phyloP scores from a whole-genome alignment of 1,284 basidiomycete genomes.

The Cutaneotrichosporon daszewskae region DNA sequence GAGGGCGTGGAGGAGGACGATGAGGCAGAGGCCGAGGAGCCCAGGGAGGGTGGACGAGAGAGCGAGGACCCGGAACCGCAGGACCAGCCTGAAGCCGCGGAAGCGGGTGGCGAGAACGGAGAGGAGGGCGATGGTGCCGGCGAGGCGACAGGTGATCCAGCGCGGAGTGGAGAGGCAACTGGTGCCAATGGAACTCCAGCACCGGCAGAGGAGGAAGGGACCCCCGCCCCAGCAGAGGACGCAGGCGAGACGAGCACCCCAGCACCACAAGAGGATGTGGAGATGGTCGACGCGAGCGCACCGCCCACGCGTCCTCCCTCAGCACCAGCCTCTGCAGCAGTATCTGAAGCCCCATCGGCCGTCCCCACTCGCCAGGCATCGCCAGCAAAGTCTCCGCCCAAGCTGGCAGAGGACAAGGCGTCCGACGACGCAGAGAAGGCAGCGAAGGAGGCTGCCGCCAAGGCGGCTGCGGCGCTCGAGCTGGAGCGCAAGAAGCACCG shows the following conservation, averaged over 20 bases:
- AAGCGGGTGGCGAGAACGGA: neutral
- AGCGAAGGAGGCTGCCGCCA: constrained; percentile 5
- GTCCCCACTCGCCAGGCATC: neutral
- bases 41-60: constrained; percentile 3
- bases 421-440: neutral
- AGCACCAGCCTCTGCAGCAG: constrained; percentile 3
- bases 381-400: neutral
- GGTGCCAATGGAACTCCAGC: neutral
- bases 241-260: neutral
- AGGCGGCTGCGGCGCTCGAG: constrained; percentile 11
- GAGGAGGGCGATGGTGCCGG: constrained; percentile 1
- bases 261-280: constrained; percentile 9
- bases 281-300: constrained; percentile 14
- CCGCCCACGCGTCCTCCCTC: constrained; percentile 6
- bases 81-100: constrained; percentile 2
- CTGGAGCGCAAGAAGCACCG: constrained; percentile 18
- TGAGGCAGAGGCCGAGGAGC: constrained; percentile 9
- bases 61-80: neutral
- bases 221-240: no score
- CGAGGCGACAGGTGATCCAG: neutral
- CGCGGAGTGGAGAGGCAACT: neutral
- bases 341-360: neutral
- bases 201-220: no score
- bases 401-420: constrained; percentile 1
- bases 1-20: constrained; percentile 4